These are phyloP conservation scores for Noccaea caerulescens DNA, from an alignment of 345 rosid species.

Conservation along the genomic window DNA sequence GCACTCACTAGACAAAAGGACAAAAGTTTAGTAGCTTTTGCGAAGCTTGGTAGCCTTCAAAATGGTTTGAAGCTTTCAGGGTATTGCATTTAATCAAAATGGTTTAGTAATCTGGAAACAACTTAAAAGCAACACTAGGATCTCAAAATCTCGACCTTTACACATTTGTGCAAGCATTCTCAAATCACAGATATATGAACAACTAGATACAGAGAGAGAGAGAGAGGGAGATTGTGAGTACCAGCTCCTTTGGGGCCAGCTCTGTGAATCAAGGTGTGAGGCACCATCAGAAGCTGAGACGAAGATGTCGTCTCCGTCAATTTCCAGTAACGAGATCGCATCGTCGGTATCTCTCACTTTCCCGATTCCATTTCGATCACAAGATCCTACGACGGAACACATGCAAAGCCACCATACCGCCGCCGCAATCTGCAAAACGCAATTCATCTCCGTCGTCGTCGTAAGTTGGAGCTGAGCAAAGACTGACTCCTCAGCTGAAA, in stretches of 20 bases:
- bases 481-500: background rate
- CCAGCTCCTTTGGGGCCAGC: constrained; percentile 92
- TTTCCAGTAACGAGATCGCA: constrained; percentile 45
- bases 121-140: too few relatives aligned
- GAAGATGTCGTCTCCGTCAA: constrained; percentile 29
- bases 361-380: constrained; percentile 41
- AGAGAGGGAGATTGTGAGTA: constrained; percentile 32
- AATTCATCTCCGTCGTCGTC: constrained; percentile 17
- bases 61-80: too few relatives aligned
- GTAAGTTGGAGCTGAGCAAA: background rate
- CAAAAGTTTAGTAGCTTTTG: too few relatives aligned
- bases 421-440: constrained; percentile 1
- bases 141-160: too few relatives aligned
- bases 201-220: background rate
- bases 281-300: constrained; percentile 62
- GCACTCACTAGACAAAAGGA: constrained; percentile 44
- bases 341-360: constrained; percentile 42
- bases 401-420: constrained; percentile 21
- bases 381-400: constrained; percentile 47
- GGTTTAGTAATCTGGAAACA: background rate
- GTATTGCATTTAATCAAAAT: too few relatives aligned
- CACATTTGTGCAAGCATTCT: constrained; percentile 4
- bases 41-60: too few relatives aligned
- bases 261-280: constrained; percentile 76
- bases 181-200: background rate